Base-by-base conservation (phyloP, 176 grass and related monocot genomes). In the Pontederia crassipes region DNA sequence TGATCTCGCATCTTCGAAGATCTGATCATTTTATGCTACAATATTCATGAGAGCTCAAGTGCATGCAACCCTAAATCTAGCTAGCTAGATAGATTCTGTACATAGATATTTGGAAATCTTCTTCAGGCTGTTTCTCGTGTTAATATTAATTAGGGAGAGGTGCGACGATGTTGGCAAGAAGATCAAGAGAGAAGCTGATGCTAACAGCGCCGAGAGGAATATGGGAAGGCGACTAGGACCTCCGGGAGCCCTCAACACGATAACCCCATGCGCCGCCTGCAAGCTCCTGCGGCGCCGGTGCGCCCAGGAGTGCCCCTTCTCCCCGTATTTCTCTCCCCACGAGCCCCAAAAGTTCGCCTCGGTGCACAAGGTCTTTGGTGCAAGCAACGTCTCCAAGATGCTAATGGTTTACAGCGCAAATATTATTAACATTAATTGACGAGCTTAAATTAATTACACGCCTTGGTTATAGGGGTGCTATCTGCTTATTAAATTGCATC, bases 371-470 rank as follows among this genome's bases (percentile, higher is more conserved):
- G 80, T 95, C 66, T 95, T 95, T 68, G 90, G 90, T 51, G 86
- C 86, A 70, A 89, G 83, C 86, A 95, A 95, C 51, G 82, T 95
- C 75, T 95, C 90, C 80, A 95, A 95, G 85, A 79, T 95, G 82
- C 86, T 95, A 71, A 54, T 86, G 82, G 90, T 89, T 89, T 24
- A 24, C 20, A 24, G 20, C 20, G 20, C 20, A 24, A 24, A 24
- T 24, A 24, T 24, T 24, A 24, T 24, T 24, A 24, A 24, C 20
- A 24, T 24, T 24, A 24, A 0, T 4, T 40, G 32, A 40, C 6
- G 32, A 40, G 32, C 32, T 40, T 40, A 24, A 24, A 24, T 24
- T 24, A 40, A 40, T 40, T 40, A 2, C 51, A 54, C 51, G 7
- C 14, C 51, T 16, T 6, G 51, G 1, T 54, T 54, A 10, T 12